Conservation (phyloP, 108 stramenopile species). For the Cylindrotheca fusiformis region DNA sequence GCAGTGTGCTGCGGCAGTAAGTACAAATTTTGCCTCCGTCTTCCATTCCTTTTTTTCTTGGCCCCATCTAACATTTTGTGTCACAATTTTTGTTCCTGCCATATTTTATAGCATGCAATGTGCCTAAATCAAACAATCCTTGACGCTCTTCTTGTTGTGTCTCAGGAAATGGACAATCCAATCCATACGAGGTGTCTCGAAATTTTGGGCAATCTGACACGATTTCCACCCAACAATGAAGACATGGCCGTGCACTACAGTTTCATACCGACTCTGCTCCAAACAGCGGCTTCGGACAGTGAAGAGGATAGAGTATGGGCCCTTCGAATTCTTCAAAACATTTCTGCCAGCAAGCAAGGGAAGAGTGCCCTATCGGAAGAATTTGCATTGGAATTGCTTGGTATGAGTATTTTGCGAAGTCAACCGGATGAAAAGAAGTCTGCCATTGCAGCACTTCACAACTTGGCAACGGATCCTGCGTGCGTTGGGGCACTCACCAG, state of each 20-base stretch:
- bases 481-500: slow-evolving; percentile 77
- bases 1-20: slow-evolving; percentile 67
- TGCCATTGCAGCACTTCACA: slow-evolving; percentile 68
- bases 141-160: slow-evolving; percentile 41
- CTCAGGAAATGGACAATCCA: slow-evolving; percentile 47
- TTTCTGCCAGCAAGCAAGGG: slow-evolving; percentile 62
- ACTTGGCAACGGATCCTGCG: slow-evolving; percentile 80
- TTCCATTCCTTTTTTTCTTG: not conserved
- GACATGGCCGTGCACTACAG: slow-evolving; percentile 45
- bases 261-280: slow-evolving; percentile 47
- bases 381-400: slow-evolving; percentile 50
- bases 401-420: slow-evolving; percentile 60
- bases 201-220: slow-evolving; percentile 75
- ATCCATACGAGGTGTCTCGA: slow-evolving; percentile 81
- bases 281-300: slow-evolving; percentile 36
- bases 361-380: slow-evolving; percentile 54
- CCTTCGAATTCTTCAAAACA: slow-evolving; percentile 67
- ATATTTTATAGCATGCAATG: slow-evolving; percentile 28
- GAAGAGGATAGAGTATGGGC: slow-evolving; percentile 69
- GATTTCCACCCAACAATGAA: slow-evolving; percentile 68
- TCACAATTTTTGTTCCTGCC: not conserved
- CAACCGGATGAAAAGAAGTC: slow-evolving; percentile 65
- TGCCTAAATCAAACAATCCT: slow-evolving; percentile 40
- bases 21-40: slow-evolving; percentile 11
- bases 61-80: not conserved